Base-by-base conservation (phyloP, 2,329 filamentous ascomycete genomes). In the Pseudogymnoascus sp. region DNA sequence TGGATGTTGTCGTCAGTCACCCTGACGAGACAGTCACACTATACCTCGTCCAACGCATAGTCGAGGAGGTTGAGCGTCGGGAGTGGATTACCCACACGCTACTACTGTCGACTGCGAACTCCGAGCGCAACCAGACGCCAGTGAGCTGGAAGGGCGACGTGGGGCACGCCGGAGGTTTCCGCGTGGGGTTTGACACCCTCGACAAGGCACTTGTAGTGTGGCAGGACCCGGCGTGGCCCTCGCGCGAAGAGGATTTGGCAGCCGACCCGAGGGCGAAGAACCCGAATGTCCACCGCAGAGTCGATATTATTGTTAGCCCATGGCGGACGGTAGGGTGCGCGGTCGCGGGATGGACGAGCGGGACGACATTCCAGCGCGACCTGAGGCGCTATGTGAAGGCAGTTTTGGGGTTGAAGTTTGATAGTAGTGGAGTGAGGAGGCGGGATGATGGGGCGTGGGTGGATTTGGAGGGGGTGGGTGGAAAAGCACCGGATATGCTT, bases 171-270 rank as follows among this genome's bases (percentile, higher is more conserved):
- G 62, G 59, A 2, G 63, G 16, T 37, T 77, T 78, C 1, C 82
- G 82, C 0, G 77, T 81, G 22, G 90, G 90, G 0, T 97, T 96
- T 68, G 93, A 97, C 72, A 90, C 87, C 0, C 81, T 98, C 0
- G 93, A 98, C 74, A 97, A 97, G 74, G 92, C 92, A 0, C 78
- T 98, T 61, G 89, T 97, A 0, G 91, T 97, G 0, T 98, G 93
- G 93, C 90, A 96, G 72, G 81, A 92, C 70, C 88, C 88, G 0
- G 60, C 74, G 4, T 82, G 77, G 73, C 73, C 76, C 4, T 74
- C 71, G 0, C 75, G 75, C 63, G 71, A 70, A 1, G 73, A 64
- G 12, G 77, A 77, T 59, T 14, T 41, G 35, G 61, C n/a, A 35
- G 60, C 19, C 3, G 61, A 67, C 59, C 68, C 64, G 2, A 63